These are phyloP conservation scores for Xylaria intraflava DNA, from an alignment of 495 filamentous ascomycete species.

Conservation along the genomic window DNA sequence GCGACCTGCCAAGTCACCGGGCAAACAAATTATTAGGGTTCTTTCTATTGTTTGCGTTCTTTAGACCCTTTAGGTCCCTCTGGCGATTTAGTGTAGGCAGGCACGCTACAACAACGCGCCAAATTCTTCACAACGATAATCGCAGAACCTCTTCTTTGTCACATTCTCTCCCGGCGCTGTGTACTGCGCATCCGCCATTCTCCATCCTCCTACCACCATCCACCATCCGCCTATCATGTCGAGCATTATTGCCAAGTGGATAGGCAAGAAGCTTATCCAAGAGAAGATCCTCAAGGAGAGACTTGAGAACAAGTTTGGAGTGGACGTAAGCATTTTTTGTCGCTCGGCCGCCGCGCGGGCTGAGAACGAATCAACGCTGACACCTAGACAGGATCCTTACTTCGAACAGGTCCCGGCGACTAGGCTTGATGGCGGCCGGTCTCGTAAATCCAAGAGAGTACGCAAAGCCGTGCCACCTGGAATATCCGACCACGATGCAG, in stretches of 20 bases:
- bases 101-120: not conserved
- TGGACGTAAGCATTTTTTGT: slow-evolving; percentile 45
- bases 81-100: not conserved
- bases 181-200: slow-evolving; percentile 1
- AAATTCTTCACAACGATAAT: not conserved
- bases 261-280: slow-evolving; percentile 50
- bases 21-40: too few relatives aligned
- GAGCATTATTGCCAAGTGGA: slow-evolving; percentile 41
- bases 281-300: slow-evolving; percentile 63
- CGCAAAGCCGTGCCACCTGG: slow-evolving; percentile 64
- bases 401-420: slow-evolving; percentile 65
- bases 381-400: slow-evolving; percentile 57
- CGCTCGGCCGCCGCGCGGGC: too few relatives aligned
- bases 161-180: not conserved
- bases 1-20: not conserved
- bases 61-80: not conserved
- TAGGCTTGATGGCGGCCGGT: slow-evolving; percentile 49
- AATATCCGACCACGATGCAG: slow-evolving; percentile 70
- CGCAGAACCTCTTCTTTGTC: not conserved
- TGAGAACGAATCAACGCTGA: not conserved
- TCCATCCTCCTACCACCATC: too few relatives aligned
- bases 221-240: slow-evolving; percentile 20
- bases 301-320: slow-evolving; percentile 59
- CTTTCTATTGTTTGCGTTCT: too few relatives aligned
- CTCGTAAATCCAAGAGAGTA: slow-evolving; percentile 54